Conservation (phyloP, 345 rosid genomes). For the Linum trigynum region DNA sequence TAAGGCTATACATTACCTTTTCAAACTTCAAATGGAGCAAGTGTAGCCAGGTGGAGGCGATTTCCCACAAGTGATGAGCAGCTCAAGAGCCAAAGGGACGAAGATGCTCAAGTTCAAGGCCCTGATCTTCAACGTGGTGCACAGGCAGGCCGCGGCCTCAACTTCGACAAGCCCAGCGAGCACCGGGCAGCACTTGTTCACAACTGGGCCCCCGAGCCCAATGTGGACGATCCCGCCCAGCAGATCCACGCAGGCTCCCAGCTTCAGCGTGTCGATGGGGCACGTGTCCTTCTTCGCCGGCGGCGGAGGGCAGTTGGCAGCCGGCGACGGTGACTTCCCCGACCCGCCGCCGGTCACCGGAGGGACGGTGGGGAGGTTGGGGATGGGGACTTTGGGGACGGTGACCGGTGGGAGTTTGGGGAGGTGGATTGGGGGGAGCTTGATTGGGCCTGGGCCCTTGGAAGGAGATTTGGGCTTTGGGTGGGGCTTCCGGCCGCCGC, state of each 20-base stretch:
- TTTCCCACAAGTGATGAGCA: background rate
- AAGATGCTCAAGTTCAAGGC: background rate
- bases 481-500: background rate
- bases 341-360: background rate
- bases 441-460: background rate
- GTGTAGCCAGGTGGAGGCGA: background rate
- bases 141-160: slow-evolving; percentile 1
- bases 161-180: background rate
- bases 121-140: slow-evolving; percentile 1
- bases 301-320: background rate
- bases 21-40: background rate
- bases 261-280: background rate
- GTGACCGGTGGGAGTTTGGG: background rate
- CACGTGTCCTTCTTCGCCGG: background rate
- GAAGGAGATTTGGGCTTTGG: background rate
- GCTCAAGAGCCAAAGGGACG: background rate
- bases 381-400: background rate
- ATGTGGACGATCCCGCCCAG: background rate
- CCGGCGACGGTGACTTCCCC: background rate
- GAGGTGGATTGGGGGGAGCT: background rate
- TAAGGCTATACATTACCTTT: background rate
- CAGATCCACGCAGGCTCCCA: background rate
- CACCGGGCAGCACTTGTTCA: background rate
- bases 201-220: background rate
- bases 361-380: background rate